Evolutionary conservation across 1,284 basidiomycete species (phyloP), one percentile per base, ranked within the genome.

Genomic region (Inonotus obliquus): DNA sequence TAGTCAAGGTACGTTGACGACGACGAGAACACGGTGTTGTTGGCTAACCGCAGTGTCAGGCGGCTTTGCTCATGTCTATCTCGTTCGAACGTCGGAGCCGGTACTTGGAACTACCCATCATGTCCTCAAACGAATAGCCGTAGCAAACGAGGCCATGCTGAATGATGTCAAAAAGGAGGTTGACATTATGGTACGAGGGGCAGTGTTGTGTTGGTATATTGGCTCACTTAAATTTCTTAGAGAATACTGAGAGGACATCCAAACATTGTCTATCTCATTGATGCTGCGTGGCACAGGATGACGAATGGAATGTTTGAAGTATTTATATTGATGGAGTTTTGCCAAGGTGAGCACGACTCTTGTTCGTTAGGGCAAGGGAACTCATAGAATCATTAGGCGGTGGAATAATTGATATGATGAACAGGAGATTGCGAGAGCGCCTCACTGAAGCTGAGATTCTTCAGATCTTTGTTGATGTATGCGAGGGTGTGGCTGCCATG

Each of bases 381-480:
- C 59, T 60, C 44, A 59, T 29, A 4, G 41, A 37, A 21, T 59
- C 1, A 53, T 19, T 65, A 93, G 92, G 95, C 49, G 97, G 97
- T 27, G 97, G 97, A 44, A 97, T 99, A 69, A 98, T 99, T 75
- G 97, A 99, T 76, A 93, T 99, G 85, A 93, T 99, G 89, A 99
- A 99, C 75, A 87, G 95, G 67, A 85, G 96, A 54, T 81, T 99
- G 44, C 86, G 96, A 56, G 94, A 98, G 73, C 86, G 97, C 25
- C 81, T 99, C 52, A 93, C 92, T 1, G 97, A 99, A 75, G 82
- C 87, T 29, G 97, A 99, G 74, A 98, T 99, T 69, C 82, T 99
- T 55, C 93, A 95, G 73, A 98, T 99, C 71, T 99, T 99, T 73
- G 91, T 95, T 27, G 94, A 97, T 70, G 92, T 95, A 21, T 94